phyloP scores from a whole-genome alignment of 129 eudicot species.

The Flaveria trinervia region DNA sequence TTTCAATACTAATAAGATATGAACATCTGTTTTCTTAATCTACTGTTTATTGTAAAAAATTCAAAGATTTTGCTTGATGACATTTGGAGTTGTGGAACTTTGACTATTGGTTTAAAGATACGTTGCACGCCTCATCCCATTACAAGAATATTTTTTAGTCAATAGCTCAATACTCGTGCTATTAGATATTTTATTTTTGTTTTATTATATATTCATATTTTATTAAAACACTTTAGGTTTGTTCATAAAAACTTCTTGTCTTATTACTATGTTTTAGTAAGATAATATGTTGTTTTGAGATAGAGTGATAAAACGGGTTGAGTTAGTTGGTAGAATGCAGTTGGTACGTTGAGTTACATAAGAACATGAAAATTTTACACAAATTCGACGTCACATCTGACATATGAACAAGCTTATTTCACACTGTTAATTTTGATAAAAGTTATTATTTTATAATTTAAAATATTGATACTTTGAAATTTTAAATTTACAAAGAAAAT shows the following conservation, averaged over 20 bases:
- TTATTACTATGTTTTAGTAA: not conserved
- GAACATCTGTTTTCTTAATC: not conserved
- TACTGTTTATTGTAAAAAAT: not conserved
- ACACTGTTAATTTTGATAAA: too few species aligned
- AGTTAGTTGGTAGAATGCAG: too few species aligned
- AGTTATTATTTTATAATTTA: too few species aligned
- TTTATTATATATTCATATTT: too few species aligned
- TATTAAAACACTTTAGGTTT: not conserved
- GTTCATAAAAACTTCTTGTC: not conserved
- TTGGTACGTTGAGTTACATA: too few species aligned
- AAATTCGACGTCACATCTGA: too few species aligned
- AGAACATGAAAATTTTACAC: too few species aligned
- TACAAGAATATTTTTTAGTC: not conserved
- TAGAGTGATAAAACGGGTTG: too few species aligned
- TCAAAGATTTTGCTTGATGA: constrained; percentile 9
- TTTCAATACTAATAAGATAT: not conserved
- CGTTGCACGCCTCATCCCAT: not conserved
- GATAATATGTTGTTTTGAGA: too few species aligned
- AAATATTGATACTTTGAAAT: too few species aligned
- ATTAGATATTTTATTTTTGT: not conserved
- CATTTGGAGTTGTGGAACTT: constrained; percentile 1
- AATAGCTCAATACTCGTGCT: not conserved
- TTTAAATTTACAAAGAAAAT: too few species aligned
- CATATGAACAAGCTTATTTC: too few species aligned
- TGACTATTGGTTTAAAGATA: constrained; percentile 4